phyloP scores from a whole-genome alignment of 164 flowering plant genomes.

The Protea cynaroides region DNA sequence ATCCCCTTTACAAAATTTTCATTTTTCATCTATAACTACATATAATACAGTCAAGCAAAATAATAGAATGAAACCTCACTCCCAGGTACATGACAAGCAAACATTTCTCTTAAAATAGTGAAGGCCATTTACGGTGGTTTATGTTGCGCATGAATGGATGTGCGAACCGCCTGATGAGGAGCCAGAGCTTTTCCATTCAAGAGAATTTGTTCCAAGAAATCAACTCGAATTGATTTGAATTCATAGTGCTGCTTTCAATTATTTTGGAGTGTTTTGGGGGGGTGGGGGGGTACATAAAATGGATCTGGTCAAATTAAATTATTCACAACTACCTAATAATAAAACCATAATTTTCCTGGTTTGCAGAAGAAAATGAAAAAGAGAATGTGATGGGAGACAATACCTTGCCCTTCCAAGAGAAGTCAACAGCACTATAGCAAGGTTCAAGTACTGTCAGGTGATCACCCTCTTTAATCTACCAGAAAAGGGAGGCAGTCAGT shows the following conservation, averaged over 20 bases:
- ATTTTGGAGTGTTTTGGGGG: no score
- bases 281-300: neutral
- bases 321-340: neutral
- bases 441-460: slow-evolving; percentile 64
- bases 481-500: neutral
- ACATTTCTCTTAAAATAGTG: neutral
- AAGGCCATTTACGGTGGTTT: slow-evolving; percentile 46
- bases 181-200: slow-evolving; percentile 64
- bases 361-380: neutral
- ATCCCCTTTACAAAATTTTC: no score
- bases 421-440: slow-evolving; percentile 33
- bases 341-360: neutral
- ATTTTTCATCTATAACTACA: no score
- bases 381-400: neutral
- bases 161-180: slow-evolving; percentile 33
- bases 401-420: slow-evolving; percentile 85
- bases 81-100: no score
- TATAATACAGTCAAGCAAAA: no score
- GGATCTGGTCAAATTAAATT: neutral
- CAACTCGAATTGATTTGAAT: slow-evolving; percentile 77
- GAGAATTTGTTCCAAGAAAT: slow-evolving; percentile 65
- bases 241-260: slow-evolving; percentile 42
- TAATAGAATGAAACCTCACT: no score
- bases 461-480: slow-evolving; percentile 81
- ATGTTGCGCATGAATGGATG: slow-evolving; percentile 64